phyloP scores from a whole-genome alignment of 768 basidiomycete species.

The Trametes gibbosa region DNA sequence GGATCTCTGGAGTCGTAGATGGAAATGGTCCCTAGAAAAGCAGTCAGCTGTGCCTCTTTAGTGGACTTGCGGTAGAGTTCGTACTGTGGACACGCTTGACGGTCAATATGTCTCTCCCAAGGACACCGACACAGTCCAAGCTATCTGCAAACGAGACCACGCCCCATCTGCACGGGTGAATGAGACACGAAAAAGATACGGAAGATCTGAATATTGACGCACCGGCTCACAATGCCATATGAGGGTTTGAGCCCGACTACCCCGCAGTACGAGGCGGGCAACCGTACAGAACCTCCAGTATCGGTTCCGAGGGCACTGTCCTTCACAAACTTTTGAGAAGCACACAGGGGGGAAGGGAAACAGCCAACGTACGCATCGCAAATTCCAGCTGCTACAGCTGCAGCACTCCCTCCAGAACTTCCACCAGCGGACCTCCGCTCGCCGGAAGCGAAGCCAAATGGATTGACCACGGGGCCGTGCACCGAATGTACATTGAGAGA shows the following conservation, averaged over 20 bases:
- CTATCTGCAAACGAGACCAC: slow-evolving; percentile 93
- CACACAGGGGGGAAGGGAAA: not conserved
- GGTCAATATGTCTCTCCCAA: slow-evolving; percentile 53
- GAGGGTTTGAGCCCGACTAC: slow-evolving; percentile 92
- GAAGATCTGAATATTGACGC: not conserved
- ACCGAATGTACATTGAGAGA: slow-evolving; percentile 75
- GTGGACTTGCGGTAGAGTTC: slow-evolving; percentile 21
- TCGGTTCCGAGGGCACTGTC: slow-evolving; percentile 87
- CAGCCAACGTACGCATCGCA: slow-evolving; percentile 69
- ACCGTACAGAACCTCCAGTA: slow-evolving; percentile 89
- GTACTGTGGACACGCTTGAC: slow-evolving; percentile 63
- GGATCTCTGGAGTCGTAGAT: slow-evolving; percentile 68
- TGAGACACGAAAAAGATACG: slow-evolving; percentile 36
- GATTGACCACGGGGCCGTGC: slow-evolving; percentile 81
- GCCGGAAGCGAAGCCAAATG: slow-evolving; percentile 35
- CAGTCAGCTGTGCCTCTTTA: not conserved
- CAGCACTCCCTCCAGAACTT: slow-evolving; percentile 93
- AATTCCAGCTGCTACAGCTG: slow-evolving; percentile 83
- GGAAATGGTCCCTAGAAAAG: slow-evolving; percentile 32
- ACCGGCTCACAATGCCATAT: slow-evolving; percentile 83
- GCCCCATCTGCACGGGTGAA: slow-evolving; percentile 62
- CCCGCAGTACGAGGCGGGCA: slow-evolving; percentile 94
- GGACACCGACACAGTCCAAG: slow-evolving; percentile 88
- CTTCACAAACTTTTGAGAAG: slow-evolving; percentile 9
- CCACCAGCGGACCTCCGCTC: slow-evolving; percentile 77